Percentiles rank a stretch among this genome's conserved stretches.
Conservation (phyloP, 2,329 filamentous ascomycete species). For the Nothophoma quercina region DNA sequence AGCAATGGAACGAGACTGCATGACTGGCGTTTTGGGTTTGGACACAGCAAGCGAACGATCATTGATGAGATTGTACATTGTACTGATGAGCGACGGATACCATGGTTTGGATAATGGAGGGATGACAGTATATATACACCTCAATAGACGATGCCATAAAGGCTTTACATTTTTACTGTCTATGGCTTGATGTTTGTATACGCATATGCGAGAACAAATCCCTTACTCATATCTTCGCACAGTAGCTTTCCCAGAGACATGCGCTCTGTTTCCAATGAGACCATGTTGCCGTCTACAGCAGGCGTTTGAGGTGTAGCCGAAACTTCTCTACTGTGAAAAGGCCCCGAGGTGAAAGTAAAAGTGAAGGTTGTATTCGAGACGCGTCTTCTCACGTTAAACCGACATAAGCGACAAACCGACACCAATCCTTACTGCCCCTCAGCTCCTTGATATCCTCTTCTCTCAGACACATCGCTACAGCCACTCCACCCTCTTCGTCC, state of each 20-base stretch:
- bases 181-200: no score
- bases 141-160: conserved; percentile 5
- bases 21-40: conserved; percentile 15
- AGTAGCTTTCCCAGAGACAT: no score
- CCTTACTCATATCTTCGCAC: no score
- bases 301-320: no score
- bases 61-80: not conserved
- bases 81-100: conserved; percentile 10
- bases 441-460: not conserved
- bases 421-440: not conserved
- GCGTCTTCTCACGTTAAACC: not conserved
- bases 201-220: no score
- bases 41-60: conserved; percentile 5
- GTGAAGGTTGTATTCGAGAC: no score
- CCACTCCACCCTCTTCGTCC: conserved; percentile 53
- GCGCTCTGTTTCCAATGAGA: no score
- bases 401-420: not conserved
- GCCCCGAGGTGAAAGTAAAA: not conserved
- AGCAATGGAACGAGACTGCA: not conserved
- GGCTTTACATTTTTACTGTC: no score
- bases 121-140: conserved; percentile 10
- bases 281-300: no score
- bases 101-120: conserved; percentile 5
- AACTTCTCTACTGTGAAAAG: no score
- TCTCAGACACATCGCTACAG: conserved; percentile 51